Base-by-base conservation (phyloP, 352 stramenopile species). In the Globisporangium nodosum region DNA sequence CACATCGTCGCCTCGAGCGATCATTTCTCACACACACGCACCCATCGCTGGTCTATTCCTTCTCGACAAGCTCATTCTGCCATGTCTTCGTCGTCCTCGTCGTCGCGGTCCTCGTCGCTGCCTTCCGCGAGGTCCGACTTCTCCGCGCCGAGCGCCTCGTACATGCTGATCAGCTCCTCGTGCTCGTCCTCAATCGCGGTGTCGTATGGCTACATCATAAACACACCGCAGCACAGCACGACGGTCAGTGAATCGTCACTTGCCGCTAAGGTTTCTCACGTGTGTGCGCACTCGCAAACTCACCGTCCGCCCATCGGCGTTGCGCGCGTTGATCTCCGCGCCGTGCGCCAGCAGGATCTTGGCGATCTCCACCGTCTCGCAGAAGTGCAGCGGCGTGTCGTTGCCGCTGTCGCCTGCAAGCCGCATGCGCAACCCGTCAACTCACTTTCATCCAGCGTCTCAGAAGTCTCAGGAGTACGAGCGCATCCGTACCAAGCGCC, bases 341-440 rank as follows among this genome's bases (percentile, higher is more conserved):
- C 76, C 78, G 50, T 81, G 59, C 3, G 79, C 68, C 11, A 88
- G 69, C 50, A 88, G 58, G 47, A 88, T 54, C 63, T 80, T 71
- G 35, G 78, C 74, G 42, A 68, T 77, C 54, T 82, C 78, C 1
- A 82, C 73, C 27, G 71, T 85, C 58, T 88, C 78, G 50, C 78
- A 87, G 27, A 65, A 68, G 49, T 88, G 78, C 54, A 88, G 56
- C n/a, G 78, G 74, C 20, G 78, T 88, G 66, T 88, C 78, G 58
- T 71, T 73, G 15, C 87, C 78, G 24, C 81, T 84, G 56, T 88
- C 76, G 15, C 71, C 75, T 85, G 54, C 54, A 61, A 0, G n/a
- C 3, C 20, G 15, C 8, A 13, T 49, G 24, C 7, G 24, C 24
- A 27, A 27, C 33, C 9, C 33, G 33, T 37, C 33, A 37, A 20